Evolutionary conservation across 2,329 filamentous ascomycete genomes (phyloP).

Genomic region (Penicillium palitans): DNA sequence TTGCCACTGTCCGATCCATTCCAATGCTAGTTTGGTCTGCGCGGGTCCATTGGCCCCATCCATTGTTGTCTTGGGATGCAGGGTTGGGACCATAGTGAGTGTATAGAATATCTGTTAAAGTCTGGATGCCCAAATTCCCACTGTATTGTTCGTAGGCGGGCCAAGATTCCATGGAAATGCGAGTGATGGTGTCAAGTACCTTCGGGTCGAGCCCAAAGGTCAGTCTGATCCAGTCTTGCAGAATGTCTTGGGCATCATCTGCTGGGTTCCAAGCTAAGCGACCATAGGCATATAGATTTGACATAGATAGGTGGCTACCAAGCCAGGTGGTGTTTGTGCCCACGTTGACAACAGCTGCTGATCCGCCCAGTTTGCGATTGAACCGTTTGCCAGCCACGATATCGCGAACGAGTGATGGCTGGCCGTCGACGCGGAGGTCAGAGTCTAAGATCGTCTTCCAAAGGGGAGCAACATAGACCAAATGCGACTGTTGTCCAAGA

Average conservation of each 20-base stretch:
- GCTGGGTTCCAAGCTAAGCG: constrained; percentile 65
- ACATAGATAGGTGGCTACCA: constrained; percentile 68
- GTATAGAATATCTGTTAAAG: constrained; percentile 66
- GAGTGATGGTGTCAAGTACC: constrained; percentile 60
- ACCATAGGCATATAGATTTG: constrained; percentile 70
- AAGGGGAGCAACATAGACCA: constrained; percentile 67
- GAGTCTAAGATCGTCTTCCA: constrained; percentile 70
- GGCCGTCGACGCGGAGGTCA: constrained; percentile 62
- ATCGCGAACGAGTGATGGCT: constrained; percentile 58
- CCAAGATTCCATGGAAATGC: constrained; percentile 69
- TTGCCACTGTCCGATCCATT: constrained; percentile 69
- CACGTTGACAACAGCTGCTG: constrained; percentile 66
- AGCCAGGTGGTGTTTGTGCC: constrained; percentile 68
- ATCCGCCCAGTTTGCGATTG: constrained; percentile 59
- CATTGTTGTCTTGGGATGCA: constrained; percentile 64
- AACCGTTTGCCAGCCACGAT: constrained; percentile 63
- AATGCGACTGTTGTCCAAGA: constrained; percentile 67
- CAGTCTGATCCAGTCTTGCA: constrained; percentile 67
- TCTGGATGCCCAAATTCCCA: constrained; percentile 70
- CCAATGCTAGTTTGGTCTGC: constrained; percentile 61
- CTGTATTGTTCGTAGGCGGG: constrained; percentile 70
- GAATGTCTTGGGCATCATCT: constrained; percentile 49
- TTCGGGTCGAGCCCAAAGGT: constrained; percentile 60
- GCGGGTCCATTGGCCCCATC: constrained; percentile 72
- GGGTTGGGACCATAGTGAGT: constrained; percentile 69